phyloP scores from a whole-genome alignment of 257 asterid species.

The Capsicum pubescens region DNA sequence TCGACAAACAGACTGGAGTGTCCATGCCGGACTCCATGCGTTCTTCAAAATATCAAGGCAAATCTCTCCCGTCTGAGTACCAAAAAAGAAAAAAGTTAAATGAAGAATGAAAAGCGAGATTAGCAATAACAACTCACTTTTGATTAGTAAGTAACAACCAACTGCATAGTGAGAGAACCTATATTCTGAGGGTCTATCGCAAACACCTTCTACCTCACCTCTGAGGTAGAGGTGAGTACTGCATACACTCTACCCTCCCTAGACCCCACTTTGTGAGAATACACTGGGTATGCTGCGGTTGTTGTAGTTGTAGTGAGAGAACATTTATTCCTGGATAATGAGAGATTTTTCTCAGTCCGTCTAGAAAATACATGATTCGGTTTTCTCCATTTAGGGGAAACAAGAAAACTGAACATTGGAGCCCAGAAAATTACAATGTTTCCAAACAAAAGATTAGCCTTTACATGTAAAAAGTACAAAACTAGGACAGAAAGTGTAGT shows the following conservation, averaged over 20 bases:
- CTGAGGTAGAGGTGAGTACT: no score
- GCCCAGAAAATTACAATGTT: neutral
- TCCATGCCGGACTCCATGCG: conserved; percentile 99
- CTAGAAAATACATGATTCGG: no score
- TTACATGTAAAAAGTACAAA: neutral
- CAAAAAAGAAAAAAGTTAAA: neutral
- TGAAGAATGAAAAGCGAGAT: neutral
- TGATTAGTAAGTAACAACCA: neutral
- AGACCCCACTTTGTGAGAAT: no score
- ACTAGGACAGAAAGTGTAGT: neutral
- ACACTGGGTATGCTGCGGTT: no score
- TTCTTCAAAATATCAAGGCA: conserved; percentile 99
- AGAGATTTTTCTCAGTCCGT: no score
- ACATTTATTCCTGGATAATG: no score
- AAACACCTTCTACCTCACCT: no score
- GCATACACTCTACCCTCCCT: no score
- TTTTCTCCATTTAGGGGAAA: no score
- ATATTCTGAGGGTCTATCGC: no score
- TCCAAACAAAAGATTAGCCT: neutral
- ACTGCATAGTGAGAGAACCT: neutral
- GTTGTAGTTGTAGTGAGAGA: no score
- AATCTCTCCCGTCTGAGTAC: conserved; percentile 89
- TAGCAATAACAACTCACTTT: neutral
- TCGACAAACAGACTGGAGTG: conserved; percentile 97
- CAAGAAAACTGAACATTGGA: no score